Evolutionary conservation across 768 basidiomycete species (phyloP).

Genomic region (Inosperma sp.): DNA sequence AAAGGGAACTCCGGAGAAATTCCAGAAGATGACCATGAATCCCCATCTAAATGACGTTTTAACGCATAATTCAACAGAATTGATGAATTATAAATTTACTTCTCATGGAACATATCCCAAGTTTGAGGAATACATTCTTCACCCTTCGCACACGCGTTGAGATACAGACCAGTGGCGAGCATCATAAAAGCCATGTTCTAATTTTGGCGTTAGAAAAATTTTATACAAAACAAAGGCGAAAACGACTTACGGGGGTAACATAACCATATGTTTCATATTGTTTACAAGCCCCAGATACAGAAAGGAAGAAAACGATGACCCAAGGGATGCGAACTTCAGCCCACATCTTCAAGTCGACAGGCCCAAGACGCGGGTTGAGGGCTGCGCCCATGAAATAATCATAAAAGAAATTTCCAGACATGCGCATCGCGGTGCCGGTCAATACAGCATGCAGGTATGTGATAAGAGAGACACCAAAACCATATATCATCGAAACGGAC

Average conservation of each 20-base stretch:
- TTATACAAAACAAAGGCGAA: not conserved
- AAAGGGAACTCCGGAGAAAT: conserved; percentile 89
- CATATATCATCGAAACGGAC: conserved; percentile 91
- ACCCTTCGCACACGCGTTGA: conserved; percentile 93
- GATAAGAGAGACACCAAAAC: conserved; percentile 74
- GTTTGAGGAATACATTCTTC: conserved; percentile 95
- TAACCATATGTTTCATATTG: conserved; percentile 92
- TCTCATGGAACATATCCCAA: conserved; percentile 99
- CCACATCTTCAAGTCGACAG: conserved; percentile 98
- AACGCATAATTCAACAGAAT: conserved; percentile 1
- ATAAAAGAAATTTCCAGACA: conserved; percentile 94
- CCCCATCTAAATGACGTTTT: conserved; percentile 55
- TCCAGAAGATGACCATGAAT: conserved; percentile 99
- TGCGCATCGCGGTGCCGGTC: conserved; percentile 78
- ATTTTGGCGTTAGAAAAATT: not conserved
- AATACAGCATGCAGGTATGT: conserved; percentile 76
- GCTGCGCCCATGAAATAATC: conserved; percentile 96
- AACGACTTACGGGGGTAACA: conserved; percentile 74
- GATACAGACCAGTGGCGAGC: conserved; percentile 91
- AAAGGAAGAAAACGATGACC: conserved; percentile 91
- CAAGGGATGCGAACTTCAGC: conserved; percentile 95
- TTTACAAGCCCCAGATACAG: conserved; percentile 90
- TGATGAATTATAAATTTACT: conserved; percentile 40
- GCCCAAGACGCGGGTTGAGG: conserved; percentile 89
- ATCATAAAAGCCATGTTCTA: conserved; percentile 98